Base-by-base conservation (phyloP, 2,329 filamentous ascomycete genomes). In the Mycosphaerella arachidis region DNA sequence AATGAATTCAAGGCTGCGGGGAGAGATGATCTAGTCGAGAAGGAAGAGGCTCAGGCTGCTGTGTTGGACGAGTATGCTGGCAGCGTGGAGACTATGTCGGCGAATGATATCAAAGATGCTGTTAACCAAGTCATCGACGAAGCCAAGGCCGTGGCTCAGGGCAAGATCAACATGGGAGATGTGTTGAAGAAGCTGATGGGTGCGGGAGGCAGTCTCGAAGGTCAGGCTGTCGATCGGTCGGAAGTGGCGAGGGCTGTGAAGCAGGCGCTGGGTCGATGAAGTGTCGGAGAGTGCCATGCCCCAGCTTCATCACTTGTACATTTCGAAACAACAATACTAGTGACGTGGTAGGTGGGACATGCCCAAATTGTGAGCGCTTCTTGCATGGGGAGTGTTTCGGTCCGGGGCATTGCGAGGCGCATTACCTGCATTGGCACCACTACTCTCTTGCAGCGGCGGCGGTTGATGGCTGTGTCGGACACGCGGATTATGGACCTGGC, bases 11-110 rank as follows among this genome's bases (percentile, higher is more conserved):
- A 79, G 58, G 75, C 74, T 1, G 88, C 86, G 0, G 84, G 84
- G 3, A 80, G 90, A 43, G 76, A 82, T 27, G 90, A 93, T 71
- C 75, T 93, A 37, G 87, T 83, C 0, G 83, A 85, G 58, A 89
- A 89, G 76, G 89, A 93, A 77, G 78, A 84, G 62, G 77, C 76
- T 10, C 88, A 92, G 75, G 76, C 88, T 53, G 75, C 75, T 33
- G 80, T 93, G 2, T 71, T 92, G 68, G 80, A 87, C 43, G 85
- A 86, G 67, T 91, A 91, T 73, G 77, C 84, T 4, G 78, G 80
- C 7, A 78, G 76, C 61, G 81, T 91, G 12, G 77, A 86, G 73
- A 81, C 79, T 12, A 68, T 91, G 56, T 74, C 77, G 1, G 79
- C 82, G 62, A 83, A 82, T 5, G 82, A 90, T 71, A 76, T 92